Base-by-base conservation (phyloP, 805 yeast species). In the Crinitomyces ghanaensis region DNA sequence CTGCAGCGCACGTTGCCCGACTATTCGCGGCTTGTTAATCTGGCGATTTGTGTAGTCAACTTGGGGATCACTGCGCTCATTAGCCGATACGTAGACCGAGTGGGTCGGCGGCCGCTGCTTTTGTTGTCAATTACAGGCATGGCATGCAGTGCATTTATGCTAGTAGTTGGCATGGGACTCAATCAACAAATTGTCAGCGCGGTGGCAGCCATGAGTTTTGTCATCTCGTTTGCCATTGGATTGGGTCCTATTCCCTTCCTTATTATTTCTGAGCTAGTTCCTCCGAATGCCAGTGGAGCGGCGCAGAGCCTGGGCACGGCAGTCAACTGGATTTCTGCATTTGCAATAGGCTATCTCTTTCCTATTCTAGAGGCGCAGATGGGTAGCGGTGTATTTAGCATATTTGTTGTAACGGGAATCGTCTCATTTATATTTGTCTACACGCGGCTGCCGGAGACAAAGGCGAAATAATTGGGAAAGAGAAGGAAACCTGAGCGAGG, bases 191-290 rank as follows among this genome's bases (percentile, higher is more conserved):
- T 41, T 3, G 25, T 43, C 6, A 30, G 39, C 49, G 71, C 13
- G 1, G 31, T 68, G 1, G 74, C 85, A 7, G 77, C 85, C 0
- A 70, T 83, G 34, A 50, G 68, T 1, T 86, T 84, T 51, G 85
- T 88, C 31, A 74, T 79, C 1, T 70, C 84, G 18, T 91, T 88
- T 62, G 97, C 96, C 0, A 60, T 80, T 21, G 98, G 98, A 0
- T 54, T 85, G 40, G 98, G 98, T 0, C 98, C 98, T 5, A 85
- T 91, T 35, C 98, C 98, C 26, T 88, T 91, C 59, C 59, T 88
- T 44, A 58, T 86, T 33, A 77, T 88, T 7, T 72, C 93, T 5
- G 97, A 91, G 52, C 75, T 88, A n/a, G 78, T 93, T 0, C 93
- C 85, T 39, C 59, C 68, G 2, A 72, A 74, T 38, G 88, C 88